Evolutionary conservation across 306 rosid genomes (phyloP).

Genomic region (Fragaria nilgerrensis): DNA sequence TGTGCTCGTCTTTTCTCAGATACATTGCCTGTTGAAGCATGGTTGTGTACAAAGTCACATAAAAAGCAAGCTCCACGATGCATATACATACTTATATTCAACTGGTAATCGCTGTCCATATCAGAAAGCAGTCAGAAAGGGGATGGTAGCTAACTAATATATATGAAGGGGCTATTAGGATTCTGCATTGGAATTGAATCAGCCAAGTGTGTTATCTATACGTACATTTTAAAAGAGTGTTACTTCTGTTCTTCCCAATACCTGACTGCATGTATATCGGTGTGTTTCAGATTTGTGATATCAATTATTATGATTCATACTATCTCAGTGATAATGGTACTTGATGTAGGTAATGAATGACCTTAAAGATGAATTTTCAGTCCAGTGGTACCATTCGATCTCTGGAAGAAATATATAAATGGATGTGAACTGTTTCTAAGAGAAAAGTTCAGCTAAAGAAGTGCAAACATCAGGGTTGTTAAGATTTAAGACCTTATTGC

Average conservation of each 20-base stretch:
- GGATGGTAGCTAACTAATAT: neutral
- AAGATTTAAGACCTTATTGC: no score
- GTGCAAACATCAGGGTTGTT: no score
- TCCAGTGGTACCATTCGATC: neutral
- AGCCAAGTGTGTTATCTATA: neutral
- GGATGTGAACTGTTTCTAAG: neutral
- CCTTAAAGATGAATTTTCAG: neutral
- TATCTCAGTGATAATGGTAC: neutral
- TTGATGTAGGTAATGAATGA: neutral
- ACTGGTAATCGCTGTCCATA: neutral
- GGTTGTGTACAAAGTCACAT: neutral
- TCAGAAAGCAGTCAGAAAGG: neutral
- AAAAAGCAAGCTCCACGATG: neutral
- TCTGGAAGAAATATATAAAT: neutral
- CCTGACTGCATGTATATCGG: neutral
- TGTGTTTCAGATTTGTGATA: constrained; percentile 9
- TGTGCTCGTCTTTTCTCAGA: constrained; percentile 5
- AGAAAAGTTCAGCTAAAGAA: no score
- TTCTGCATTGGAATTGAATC: neutral
- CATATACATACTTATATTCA: neutral
- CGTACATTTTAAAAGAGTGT: neutral
- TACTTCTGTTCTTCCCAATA: constrained; percentile 5
- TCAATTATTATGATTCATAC: neutral
- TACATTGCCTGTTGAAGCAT: constrained; percentile 7
- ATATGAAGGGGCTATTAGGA: neutral